These are phyloP conservation scores for Pythium phragmiticola DNA, from an alignment of 352 stramenopile species.

Conservation along the genomic window DNA sequence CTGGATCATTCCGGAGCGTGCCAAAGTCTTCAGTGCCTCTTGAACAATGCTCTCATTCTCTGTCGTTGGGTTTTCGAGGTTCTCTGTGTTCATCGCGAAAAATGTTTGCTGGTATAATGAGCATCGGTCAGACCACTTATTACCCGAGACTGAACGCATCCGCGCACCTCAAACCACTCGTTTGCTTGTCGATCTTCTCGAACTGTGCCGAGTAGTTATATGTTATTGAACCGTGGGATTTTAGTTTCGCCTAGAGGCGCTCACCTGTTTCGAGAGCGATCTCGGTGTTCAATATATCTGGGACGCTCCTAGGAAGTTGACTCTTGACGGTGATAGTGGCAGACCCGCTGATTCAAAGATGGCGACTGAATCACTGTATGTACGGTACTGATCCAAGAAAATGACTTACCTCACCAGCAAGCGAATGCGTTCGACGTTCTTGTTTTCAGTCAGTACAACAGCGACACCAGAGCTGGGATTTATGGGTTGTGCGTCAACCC, in stretches of 20 bases:
- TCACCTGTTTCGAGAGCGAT: conserved; percentile 10
- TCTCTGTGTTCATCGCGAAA: conserved; percentile 1
- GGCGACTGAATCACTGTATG: background rate
- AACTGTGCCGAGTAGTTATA: background rate
- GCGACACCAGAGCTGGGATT: conserved; percentile 13
- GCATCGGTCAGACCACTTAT: background rate
- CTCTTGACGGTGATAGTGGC: conserved; percentile 2
- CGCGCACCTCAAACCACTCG: conserved; percentile 8
- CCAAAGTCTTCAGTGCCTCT: conserved; percentile 22
- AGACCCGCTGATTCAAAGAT: background rate
- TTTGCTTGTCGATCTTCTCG: background rate
- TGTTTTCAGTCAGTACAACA: conserved; percentile 12
- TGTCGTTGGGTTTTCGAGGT: background rate
- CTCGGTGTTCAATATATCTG: conserved; percentile 6
- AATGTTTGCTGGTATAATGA: conserved; percentile 1
- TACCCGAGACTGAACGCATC: background rate
- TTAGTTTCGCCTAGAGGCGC: background rate
- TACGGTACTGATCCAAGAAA: background rate
- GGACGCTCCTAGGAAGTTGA: background rate
- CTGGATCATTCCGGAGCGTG: conserved; percentile 29
- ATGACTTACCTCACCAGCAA: background rate
- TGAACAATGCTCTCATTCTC: background rate
- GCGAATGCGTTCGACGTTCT: background rate
- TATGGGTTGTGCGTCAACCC: background rate
- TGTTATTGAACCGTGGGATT: background rate